Conservation (phyloP, 1,139 yeast species). For the Debaryomyces psychrophilus region DNA sequence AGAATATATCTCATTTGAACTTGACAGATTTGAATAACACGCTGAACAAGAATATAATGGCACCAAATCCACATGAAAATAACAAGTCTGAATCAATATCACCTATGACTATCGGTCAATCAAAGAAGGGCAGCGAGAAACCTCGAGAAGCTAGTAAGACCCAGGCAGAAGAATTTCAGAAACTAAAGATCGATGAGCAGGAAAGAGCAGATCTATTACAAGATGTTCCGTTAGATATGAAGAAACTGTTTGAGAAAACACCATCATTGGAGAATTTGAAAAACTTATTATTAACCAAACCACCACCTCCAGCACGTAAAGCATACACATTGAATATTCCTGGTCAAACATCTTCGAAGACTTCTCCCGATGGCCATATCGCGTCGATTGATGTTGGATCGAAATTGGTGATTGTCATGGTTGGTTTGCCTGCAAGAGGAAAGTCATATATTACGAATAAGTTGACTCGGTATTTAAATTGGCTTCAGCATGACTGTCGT, state of each 20-base stretch:
- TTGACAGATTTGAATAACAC: conserved; percentile 34
- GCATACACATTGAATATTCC: conserved; percentile 91
- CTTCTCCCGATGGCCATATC: conserved; percentile 81
- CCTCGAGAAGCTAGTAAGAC: neutral
- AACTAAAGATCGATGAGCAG: conserved; percentile 13
- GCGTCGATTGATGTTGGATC: conserved; percentile 75
- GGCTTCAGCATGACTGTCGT: conserved; percentile 88
- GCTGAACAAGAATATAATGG: conserved; percentile 3
- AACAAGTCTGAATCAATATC: conserved; percentile 14
- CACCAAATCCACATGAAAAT: conserved; percentile 9
- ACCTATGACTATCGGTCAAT: conserved; percentile 17
- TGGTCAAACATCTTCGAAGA: conserved; percentile 83
- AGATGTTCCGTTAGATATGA: conserved; percentile 40
- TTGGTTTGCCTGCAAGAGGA: conserved; percentile 91
- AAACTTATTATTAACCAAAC: conserved; percentile 39
- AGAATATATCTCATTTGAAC: conserved; percentile 48
- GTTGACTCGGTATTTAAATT: conserved; percentile 81
- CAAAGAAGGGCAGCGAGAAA: neutral
- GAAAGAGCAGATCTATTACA: conserved; percentile 29
- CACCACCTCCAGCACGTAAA: conserved; percentile 43
- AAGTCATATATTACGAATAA: conserved; percentile 92
- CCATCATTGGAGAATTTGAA: conserved; percentile 48
- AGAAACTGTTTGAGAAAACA: conserved; percentile 41
- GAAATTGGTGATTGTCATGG: conserved; percentile 90
- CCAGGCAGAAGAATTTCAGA: conserved; percentile 16